Percentiles rank a stretch among this genome's conserved stretches.
Evolutionary conservation across 2,329 filamentous ascomycete genomes (phyloP).

Genomic region (Hymenoscyphus salicellus): DNA sequence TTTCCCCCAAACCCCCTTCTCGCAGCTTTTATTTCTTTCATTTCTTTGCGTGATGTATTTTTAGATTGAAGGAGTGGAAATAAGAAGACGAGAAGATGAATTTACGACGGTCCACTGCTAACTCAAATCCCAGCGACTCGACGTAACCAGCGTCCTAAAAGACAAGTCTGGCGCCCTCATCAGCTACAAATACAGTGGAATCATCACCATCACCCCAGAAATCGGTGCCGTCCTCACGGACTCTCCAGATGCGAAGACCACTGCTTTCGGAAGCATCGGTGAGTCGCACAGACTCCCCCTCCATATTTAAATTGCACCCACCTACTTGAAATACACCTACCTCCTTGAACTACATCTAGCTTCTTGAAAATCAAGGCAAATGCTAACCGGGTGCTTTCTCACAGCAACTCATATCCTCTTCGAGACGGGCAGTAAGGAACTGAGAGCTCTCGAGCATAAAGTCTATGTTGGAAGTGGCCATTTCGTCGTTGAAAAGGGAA

Average conservation of each 20-base stretch:
- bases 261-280: constrained; percentile 42
- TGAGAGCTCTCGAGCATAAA: constrained; percentile 40
- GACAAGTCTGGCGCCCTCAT: constrained; percentile 39
- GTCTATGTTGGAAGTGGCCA: constrained; percentile 43
- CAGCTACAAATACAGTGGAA: constrained; percentile 41
- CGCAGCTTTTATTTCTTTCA: too few relatives aligned
- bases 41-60: too few relatives aligned
- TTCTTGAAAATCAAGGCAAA: too few relatives aligned
- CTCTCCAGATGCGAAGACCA: constrained; percentile 39
- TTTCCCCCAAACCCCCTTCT: too few relatives aligned
- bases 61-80: too few relatives aligned
- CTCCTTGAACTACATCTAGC: too few relatives aligned
- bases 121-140: constrained; percentile 32
- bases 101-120: too few relatives aligned
- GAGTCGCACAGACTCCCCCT: constrained; percentile 21
- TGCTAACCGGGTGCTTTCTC: not conserved
- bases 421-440: constrained; percentile 38
- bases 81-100: too few relatives aligned
- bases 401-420: constrained; percentile 41
- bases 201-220: constrained; percentile 37
- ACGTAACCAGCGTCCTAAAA: constrained; percentile 39
- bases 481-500: constrained; percentile 40
- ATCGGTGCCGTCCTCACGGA: constrained; percentile 38
- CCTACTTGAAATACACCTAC: too few relatives aligned
- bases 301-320: too few relatives aligned